Evolutionary conservation across 768 basidiomycete species (phyloP).

Genomic region (Phaeotremella fagi): DNA sequence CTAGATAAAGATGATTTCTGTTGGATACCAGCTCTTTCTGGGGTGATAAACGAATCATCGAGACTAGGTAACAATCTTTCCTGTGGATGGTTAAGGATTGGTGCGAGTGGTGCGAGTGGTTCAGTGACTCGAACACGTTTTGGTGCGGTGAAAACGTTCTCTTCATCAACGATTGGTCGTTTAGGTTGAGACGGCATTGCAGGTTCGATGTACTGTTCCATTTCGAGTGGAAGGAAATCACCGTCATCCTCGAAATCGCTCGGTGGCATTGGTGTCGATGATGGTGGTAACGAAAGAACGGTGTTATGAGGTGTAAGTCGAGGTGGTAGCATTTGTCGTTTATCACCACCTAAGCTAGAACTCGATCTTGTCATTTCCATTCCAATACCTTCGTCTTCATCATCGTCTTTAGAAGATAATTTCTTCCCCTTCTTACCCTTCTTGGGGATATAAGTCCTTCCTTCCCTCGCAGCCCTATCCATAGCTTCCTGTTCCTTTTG

Average conservation of each 20-base stretch:
- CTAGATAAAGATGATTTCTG: constrained; percentile 15
- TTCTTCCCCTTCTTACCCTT: constrained; percentile 43
- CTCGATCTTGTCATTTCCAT: constrained; percentile 23
- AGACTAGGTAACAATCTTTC: constrained; percentile 14
- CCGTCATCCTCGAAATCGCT: constrained; percentile 23
- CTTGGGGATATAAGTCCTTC: constrained; percentile 37
- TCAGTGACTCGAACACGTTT: constrained; percentile 36
- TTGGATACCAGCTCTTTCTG: constrained; percentile 22
- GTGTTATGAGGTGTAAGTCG: not conserved
- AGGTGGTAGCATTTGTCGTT: constrained; percentile 1
- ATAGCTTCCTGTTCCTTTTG: constrained; percentile 38
- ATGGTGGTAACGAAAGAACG: constrained; percentile 2
- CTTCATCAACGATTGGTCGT: constrained; percentile 9
- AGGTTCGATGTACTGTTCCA: constrained; percentile 4
- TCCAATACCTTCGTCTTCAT: constrained; percentile 19
- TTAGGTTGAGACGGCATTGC: constrained; percentile 8
- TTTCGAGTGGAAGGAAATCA: constrained; percentile 27
- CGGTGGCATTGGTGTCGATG: not conserved
- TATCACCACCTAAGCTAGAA: constrained; percentile 10
- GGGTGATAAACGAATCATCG: constrained; percentile 35
- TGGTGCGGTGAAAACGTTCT: constrained; percentile 25
- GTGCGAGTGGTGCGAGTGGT: constrained; percentile 26
- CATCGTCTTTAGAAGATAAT: constrained; percentile 11
- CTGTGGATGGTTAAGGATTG: constrained; percentile 21
- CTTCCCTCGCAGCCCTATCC: constrained; percentile 31